phyloP scores from a whole-genome alignment of 371 early-diverging fungal genomes.

The Mortierella sp. region DNA sequence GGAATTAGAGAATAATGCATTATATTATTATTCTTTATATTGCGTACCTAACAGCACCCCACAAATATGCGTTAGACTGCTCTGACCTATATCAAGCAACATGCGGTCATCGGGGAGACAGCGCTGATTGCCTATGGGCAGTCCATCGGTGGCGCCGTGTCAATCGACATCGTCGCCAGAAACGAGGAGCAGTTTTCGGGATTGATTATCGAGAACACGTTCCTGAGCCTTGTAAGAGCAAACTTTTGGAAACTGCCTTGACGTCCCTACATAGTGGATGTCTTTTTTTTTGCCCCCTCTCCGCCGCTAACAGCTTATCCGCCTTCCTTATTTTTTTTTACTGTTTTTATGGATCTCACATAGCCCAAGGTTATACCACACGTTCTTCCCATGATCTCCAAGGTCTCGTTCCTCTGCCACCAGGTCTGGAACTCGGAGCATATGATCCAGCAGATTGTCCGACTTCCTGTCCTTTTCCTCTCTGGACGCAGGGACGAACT shows the following conservation, averaged over 20 bases:
- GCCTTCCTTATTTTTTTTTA: not conserved
- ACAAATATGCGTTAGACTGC: conserved; percentile 66
- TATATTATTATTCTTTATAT: not conserved
- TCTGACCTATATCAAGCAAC: conserved; percentile 81
- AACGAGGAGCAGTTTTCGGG: conserved; percentile 83
- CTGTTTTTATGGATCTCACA: not conserved
- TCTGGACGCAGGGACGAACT: conserved; percentile 88
- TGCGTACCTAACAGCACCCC: not conserved
- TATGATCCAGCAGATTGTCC: conserved; percentile 74
- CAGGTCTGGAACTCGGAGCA: conserved; percentile 91
- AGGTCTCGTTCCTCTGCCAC: conserved; percentile 84
- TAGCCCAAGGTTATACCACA: conserved; percentile 89
- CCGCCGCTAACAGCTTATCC: not conserved
- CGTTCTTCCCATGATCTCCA: conserved; percentile 81
- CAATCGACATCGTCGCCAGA: conserved; percentile 85
- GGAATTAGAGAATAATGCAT: too few species aligned
- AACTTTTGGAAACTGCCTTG: too few species aligned
- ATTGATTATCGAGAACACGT: conserved; percentile 95
- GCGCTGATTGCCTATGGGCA: conserved; percentile 93
- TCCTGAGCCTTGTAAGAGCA: conserved; percentile 84
- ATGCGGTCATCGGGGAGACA: conserved; percentile 77
- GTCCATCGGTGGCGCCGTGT: conserved; percentile 98
- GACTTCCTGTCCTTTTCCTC: conserved; percentile 86
- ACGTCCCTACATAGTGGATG: too few species aligned
- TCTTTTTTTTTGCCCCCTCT: not conserved